Percentiles rank a stretch among this genome's conserved stretches.
Evolutionary conservation across 306 rosid species (phyloP).

Genomic region (Vigna mungo): DNA sequence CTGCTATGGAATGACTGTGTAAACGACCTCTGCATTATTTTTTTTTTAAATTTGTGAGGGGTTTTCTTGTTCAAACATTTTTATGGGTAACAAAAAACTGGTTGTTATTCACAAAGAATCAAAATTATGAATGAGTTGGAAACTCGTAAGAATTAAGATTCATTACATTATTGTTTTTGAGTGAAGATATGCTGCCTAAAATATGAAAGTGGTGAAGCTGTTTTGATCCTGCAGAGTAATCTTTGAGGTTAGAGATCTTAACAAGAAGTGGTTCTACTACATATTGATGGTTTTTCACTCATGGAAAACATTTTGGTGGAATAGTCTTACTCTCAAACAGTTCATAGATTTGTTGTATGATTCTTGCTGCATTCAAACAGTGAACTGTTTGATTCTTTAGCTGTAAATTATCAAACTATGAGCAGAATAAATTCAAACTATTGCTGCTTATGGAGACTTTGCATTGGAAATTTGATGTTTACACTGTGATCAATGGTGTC

Average conservation of each 20-base stretch:
- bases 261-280: background rate
- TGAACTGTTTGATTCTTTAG: too few species aligned
- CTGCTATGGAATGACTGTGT: background rate
- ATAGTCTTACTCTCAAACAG: background rate
- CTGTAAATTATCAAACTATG: background rate
- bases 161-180: background rate
- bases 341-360: conserved; percentile 9
- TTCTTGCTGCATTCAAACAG: too few species aligned
- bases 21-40: too few species aligned
- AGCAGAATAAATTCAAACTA: background rate
- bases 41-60: background rate
- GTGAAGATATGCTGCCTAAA: background rate
- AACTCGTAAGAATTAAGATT: background rate
- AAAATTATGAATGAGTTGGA: background rate
- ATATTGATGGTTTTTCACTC: background rate
- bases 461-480: conserved; percentile 22
- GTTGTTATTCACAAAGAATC: background rate
- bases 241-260: conserved; percentile 5
- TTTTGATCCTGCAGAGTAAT: conserved; percentile 1
- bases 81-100: background rate
- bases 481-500: conserved; percentile 24
- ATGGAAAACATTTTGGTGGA: background rate
- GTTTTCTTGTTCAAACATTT: background rate
- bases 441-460: background rate
- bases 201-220: background rate